Base-by-base conservation (phyloP, 768 basidiomycete genomes). In the Suillus luteus region DNA sequence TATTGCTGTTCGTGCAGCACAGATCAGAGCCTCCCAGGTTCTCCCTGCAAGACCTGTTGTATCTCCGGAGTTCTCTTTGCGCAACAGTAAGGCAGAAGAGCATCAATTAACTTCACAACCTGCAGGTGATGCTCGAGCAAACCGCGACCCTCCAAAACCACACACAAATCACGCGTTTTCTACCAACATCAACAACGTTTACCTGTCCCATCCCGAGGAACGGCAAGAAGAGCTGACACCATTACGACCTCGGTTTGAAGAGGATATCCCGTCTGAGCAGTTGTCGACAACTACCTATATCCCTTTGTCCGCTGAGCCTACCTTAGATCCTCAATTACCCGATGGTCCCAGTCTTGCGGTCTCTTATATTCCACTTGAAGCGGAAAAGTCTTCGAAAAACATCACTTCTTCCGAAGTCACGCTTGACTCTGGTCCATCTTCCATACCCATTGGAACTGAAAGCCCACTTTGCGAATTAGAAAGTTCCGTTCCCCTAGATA, bases 1-100 rank as follows among this genome's bases (percentile, higher is more conserved):
- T 62, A 86, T 93, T 61, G 71, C 89, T 41, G 77, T 82, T 12
- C 84, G 87, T 80, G 89, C 87, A 40, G 86, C 86, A 4, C 82
- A 81, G 41, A 82, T 89, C 41, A 82, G 86, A 71, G 82, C 81
- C 22, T 73, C 81, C 9, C 83, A 82, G 60, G 63, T 38, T 8
- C 22, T 63, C 27, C 64, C 61, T 41, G 60, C 43, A 8, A 69
- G 61, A 33, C 46, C 60, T 9, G 22, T 48, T 44, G 49, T 15
- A 5, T 44, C 37, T 24, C 22, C 24, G 17, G 57, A 58, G 24
- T 48, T 37, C 11, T 48, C 10, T 57, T 43, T 27, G 22, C 61
- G 22, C 62, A 49, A 12, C 52, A 59, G 38, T 37, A 38, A n/a
- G 51, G 24, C 24, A 33, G 40, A 58, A 2, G 17, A 31, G 6